Conservation (phyloP, 1,284 basidiomycete species). For the Ustilago shanxiensis region DNA sequence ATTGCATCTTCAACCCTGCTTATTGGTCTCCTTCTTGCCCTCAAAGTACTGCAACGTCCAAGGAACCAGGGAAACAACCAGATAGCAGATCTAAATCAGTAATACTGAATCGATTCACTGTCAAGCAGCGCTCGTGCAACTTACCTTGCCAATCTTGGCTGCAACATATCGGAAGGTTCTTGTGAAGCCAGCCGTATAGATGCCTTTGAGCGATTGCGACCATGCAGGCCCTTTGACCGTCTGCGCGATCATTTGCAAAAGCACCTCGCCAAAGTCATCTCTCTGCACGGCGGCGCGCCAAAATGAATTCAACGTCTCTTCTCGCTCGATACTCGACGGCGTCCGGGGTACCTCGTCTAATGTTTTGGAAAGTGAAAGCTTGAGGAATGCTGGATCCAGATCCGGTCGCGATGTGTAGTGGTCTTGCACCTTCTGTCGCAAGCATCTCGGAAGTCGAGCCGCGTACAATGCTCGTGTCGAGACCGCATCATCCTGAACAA, state of each 20-base stretch:
- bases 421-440: constrained; percentile 57
- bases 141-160: constrained; percentile 67
- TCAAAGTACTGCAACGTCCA: constrained; percentile 49
- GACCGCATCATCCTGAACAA: constrained; percentile 56
- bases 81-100: background rate
- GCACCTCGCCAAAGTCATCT: constrained; percentile 53
- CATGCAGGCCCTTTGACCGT: constrained; percentile 63
- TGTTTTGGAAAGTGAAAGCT: constrained; percentile 56
- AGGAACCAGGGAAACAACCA: background rate
- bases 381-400: constrained; percentile 56
- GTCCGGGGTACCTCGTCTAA: constrained; percentile 35
- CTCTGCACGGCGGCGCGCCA: constrained; percentile 58
- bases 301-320: constrained; percentile 47
- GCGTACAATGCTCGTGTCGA: constrained; percentile 52
- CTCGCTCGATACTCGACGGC: constrained; percentile 30
- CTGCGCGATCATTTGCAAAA: constrained; percentile 52
- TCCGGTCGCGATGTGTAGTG: constrained; percentile 52
- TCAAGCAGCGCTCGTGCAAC: background rate
- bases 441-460: constrained; percentile 48
- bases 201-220: constrained; percentile 66
- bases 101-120: background rate
- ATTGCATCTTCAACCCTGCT: background rate
- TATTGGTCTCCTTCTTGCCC: constrained; percentile 34
- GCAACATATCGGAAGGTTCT: constrained; percentile 61
- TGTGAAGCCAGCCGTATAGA: constrained; percentile 66